A percentile compares a stretch with the other conserved stretches of the same genome.
phyloP scores from a whole-genome alignment of 495 filamentous ascomycete genomes.

The Hyaloscypha finlandica region DNA sequence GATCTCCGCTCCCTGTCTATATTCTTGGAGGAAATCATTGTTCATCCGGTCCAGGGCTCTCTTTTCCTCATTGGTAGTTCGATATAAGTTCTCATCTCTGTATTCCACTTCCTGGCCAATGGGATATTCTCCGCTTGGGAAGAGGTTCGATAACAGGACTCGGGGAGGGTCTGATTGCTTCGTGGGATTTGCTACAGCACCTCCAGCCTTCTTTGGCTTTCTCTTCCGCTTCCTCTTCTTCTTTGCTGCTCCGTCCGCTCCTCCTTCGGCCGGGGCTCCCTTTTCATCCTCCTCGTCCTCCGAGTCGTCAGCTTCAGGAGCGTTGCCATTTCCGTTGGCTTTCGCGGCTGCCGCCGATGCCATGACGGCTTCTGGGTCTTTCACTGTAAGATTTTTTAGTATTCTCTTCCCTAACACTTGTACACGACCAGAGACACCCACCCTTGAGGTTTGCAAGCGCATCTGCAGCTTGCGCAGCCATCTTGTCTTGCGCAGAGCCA shows the following conservation, averaged over 20 bases:
- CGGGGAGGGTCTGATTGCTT: slow-evolving; percentile 77
- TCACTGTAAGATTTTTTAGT: slow-evolving; percentile 35
- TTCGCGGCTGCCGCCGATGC: slow-evolving; percentile 37
- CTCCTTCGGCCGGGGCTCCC: slow-evolving; percentile 33
- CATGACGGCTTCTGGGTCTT: slow-evolving; percentile 26
- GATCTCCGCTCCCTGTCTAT: slow-evolving; percentile 83
- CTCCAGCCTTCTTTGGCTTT: slow-evolving; percentile 79
- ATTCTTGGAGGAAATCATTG: slow-evolving; percentile 82
- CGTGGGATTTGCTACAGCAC: slow-evolving; percentile 75
- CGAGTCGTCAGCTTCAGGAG: slow-evolving; percentile 62
- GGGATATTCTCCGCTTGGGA: slow-evolving; percentile 73
- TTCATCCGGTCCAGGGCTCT: slow-evolving; percentile 81
- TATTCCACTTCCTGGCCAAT: slow-evolving; percentile 81
- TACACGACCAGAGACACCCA: slow-evolving; percentile 32
- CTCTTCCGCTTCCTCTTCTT: slow-evolving; percentile 68
- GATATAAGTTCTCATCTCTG: slow-evolving; percentile 73
- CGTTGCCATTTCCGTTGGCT: slow-evolving; percentile 54
- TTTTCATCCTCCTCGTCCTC: slow-evolving; percentile 60
- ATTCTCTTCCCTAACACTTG: neutral
- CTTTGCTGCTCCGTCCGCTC: slow-evolving; percentile 44
- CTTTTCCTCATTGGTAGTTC: slow-evolving; percentile 86
- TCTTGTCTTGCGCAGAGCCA: slow-evolving; percentile 32
- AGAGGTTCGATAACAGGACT: slow-evolving; percentile 73
- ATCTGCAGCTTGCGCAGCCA: slow-evolving; percentile 58
- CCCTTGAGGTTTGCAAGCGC: slow-evolving; percentile 52